These are phyloP conservation scores for Pugionium cornutum DNA, from an alignment of 345 rosid genomes.

Conservation along the genomic window DNA sequence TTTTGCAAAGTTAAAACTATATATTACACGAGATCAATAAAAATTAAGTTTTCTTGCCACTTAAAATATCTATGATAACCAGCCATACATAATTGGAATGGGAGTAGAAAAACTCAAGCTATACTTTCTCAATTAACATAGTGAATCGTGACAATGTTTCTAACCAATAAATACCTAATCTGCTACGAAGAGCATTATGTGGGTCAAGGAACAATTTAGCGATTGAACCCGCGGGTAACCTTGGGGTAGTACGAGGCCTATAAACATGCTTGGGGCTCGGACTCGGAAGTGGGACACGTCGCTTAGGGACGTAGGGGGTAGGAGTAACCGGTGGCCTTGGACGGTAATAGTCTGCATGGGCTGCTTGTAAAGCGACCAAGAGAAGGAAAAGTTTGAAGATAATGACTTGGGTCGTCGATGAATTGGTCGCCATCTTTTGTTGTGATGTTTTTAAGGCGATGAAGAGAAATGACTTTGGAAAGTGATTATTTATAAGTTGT, in stretches of 20 bases:
- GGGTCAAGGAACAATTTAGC: slow-evolving; percentile 60
- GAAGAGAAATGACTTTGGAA: slow-evolving; percentile 27
- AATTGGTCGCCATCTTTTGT: slow-evolving; percentile 36
- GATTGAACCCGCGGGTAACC: slow-evolving; percentile 32
- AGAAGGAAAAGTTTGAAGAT: slow-evolving; percentile 30
- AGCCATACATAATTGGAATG: background rate
- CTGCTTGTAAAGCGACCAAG: slow-evolving; percentile 36
- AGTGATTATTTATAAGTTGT: slow-evolving; percentile 37
- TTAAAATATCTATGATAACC: background rate
- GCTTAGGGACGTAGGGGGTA: slow-evolving; percentile 26
- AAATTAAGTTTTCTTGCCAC: background rate
- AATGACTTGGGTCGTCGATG: slow-evolving; percentile 23
- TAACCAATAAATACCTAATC: slow-evolving; percentile 30
- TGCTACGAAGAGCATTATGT: slow-evolving; percentile 64
- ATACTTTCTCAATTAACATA: background rate
- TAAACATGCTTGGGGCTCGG: slow-evolving; percentile 37
- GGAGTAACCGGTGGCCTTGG: slow-evolving; percentile 33
- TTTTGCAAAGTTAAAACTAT: no score
- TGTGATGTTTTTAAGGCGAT: slow-evolving; percentile 28
- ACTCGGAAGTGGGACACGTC: slow-evolving; percentile 22
- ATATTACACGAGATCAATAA: no score
- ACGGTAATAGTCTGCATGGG: slow-evolving; percentile 43
- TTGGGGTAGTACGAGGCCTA: slow-evolving; percentile 26
- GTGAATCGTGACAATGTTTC: background rate
- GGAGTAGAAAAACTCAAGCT: background rate